Evolutionary conservation across 768 basidiomycete species (phyloP), one percentile per base, ranked within the genome.

Genomic region (Mycena rosella): DNA sequence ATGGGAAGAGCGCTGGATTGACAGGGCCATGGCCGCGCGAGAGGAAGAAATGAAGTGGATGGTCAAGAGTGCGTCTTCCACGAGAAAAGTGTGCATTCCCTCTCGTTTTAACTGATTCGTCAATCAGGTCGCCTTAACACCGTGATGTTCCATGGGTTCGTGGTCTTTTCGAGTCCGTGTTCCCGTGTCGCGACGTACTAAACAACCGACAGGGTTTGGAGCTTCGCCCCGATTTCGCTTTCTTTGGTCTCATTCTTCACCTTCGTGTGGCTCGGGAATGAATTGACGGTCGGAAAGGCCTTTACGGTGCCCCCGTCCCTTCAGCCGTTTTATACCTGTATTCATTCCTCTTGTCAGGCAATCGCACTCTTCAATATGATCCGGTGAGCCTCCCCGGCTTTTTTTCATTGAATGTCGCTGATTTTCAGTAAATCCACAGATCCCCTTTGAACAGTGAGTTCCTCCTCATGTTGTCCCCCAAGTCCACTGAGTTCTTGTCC

Each of bases 281-380:
- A 93, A 74, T 77, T 98, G 55, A 91, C 94, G 0, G 85, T 96
- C 52, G 85, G 92, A 10, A 85, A 88, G 17, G 96, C 96, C 0
- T 97, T 97, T 75, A 96, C 96, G 32, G 38, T 36, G 87, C 80
- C 11, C 10, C 13, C 17, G 10, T 40, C 2, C 18, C 45, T 59
- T 20, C 22, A 34, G 13, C 52, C 10, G 20, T 13, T 22, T n/a
- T 29, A 0, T 49, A 18, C 9, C 17, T 11, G 22, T 63, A 30
- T 36, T 63, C 38, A 18, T n/a, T 34, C 34, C 48, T 29, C 3
- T 3, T 45, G 55, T 26, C 56, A 91, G 87, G 85, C 95, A 0
- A 92, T 98, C 38, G 87, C 94, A 0, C 77, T 96, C 47, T 97
- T 97, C 78, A 83, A 84, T 56, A 96, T 97, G 95, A 84, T 98